These are phyloP conservation scores for Apiospora pterosperma DNA, from an alignment of 2,329 filamentous ascomycete species.

Conservation along the genomic window DNA sequence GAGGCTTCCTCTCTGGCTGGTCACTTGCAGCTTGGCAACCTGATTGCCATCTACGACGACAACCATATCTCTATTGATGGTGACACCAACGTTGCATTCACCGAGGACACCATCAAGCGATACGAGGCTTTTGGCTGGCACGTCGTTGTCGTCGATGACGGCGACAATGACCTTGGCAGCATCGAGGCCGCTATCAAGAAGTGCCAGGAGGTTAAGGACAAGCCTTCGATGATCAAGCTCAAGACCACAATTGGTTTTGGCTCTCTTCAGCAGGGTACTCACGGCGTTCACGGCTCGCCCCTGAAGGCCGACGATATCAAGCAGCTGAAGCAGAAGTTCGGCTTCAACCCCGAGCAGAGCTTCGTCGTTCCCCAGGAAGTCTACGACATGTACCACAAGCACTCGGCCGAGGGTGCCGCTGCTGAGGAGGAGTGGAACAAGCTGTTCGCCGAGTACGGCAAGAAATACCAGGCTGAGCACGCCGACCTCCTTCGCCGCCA, in stretches of 20 bases:
- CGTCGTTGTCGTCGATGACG: conserved; percentile 76
- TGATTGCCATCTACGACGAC: conserved; percentile 96
- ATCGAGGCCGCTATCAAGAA: conserved; percentile 88
- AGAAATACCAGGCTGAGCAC: conserved; percentile 74
- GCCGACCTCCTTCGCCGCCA: conserved; percentile 80
- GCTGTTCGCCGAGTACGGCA: conserved; percentile 81
- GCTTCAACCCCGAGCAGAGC: conserved; percentile 90
- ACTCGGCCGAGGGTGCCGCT: conserved; percentile 80
- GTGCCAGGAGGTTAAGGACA: conserved; percentile 85
- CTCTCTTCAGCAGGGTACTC: conserved; percentile 87
- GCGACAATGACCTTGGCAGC: conserved; percentile 80
- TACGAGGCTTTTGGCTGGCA: conserved; percentile 99
- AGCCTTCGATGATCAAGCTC: conserved; percentile 95
- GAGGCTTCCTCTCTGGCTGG: conserved; percentile 92
- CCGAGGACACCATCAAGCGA: conserved; percentile 90
- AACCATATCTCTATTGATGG: conserved; percentile 97
- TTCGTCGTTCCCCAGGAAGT: conserved; percentile 94
- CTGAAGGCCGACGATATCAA: conserved; percentile 93
- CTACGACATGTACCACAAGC: conserved; percentile 86
- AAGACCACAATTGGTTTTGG: conserved; percentile 97
- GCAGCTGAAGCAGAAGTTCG: conserved; percentile 91
- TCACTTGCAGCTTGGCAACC: conserved; percentile 95
- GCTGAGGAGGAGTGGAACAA: conserved; percentile 94
- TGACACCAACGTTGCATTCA: conserved; percentile 94
- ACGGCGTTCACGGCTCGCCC: conserved; percentile 92